Base-by-base conservation (phyloP, 2,329 filamentous ascomycete genomes). In the Claviceps cyperi region DNA sequence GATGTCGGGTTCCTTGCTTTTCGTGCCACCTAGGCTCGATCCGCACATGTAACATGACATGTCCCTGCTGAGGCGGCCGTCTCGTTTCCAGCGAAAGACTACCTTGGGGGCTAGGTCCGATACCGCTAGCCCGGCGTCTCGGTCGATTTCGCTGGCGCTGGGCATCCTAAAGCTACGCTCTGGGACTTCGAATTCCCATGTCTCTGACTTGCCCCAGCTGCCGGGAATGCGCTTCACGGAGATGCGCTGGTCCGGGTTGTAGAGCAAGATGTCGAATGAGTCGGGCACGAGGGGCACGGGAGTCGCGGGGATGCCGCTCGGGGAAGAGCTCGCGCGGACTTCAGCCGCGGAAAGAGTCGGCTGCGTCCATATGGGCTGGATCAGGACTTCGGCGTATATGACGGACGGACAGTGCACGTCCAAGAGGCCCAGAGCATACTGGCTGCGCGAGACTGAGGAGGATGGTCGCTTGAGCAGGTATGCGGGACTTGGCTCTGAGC, bases 171-270 rank as follows among this genome's bases (percentile, higher is more conserved):
- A 98, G 24, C 83, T 85, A 52, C 81, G 82, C 61, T 90, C 81
- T 0, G 92, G 92, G 67, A 98, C 82, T 64, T 91, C 86, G 66
- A 98, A 97, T 55, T 92, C 87, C 83, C 91, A 98, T 49, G 79
- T 78, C 48, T 88, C 80, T 14, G 81, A 82, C 53, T 81, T 83
- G 54, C 84, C 89, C 84, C 89, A 94, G 53, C 83, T 81, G 36
- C 85, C 83, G 40, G 82, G 76, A 57, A 84, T 80, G 59, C 82
- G 77, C 58, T 77, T 81, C 37, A 97, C 77, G 1, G 73, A 59
- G 19, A 97, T 72, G 58, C 84, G 77, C 65, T 92, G 88, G 63
- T 97, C 91, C 0, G 92, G 92, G 63, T 95, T 92, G 73, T 96
- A 97, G 3, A 98, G 80, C 59, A 91, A 84, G 39, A 97, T 76